phyloP scores from a whole-genome alignment of 768 basidiomycete species.

The Glaciozyma antarctica region DNA sequence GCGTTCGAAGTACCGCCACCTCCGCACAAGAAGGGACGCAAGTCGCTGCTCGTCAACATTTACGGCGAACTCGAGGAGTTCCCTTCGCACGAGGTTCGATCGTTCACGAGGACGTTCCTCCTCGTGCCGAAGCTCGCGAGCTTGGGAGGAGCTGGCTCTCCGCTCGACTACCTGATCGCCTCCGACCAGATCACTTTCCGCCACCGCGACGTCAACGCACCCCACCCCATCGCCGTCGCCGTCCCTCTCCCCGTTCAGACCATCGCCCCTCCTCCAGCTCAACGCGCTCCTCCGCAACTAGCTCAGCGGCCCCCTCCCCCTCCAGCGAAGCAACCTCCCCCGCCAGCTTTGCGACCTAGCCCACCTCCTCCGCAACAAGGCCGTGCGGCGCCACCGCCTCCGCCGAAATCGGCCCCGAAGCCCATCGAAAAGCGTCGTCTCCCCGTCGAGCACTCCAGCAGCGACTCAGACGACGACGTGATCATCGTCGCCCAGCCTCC shows the following conservation, averaged over 20 bases:
- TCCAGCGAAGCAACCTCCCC: no score
- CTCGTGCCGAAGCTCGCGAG: slow-evolving; percentile 6
- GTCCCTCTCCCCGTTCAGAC: neutral
- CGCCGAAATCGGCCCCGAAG: neutral
- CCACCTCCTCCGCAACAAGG: neutral
- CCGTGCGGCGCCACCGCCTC: no score
- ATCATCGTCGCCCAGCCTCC: slow-evolving; percentile 18
- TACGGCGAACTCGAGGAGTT: slow-evolving; percentile 24
- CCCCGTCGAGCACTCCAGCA: neutral
- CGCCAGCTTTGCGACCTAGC: no score
- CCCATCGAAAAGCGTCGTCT: neutral
- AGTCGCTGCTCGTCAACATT: slow-evolving; percentile 16
- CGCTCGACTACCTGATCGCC: slow-evolving; percentile 12
- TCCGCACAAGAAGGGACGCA: no score
- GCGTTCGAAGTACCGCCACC: neutral
- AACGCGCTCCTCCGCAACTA: neutral
- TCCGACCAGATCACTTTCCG: slow-evolving; percentile 17
- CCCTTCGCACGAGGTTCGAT: slow-evolving; percentile 9
- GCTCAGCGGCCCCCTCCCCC: no score
- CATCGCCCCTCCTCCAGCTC: neutral
- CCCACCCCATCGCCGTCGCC: neutral
- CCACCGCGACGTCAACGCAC: neutral
- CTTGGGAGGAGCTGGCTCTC: neutral
- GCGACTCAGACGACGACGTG: neutral
- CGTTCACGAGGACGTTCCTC: slow-evolving; percentile 16